A percentile compares a stretch with the other conserved stretches of the same genome.
phyloP scores from a whole-genome alignment of 257 asterid species.

The Solanum chilense region DNA sequence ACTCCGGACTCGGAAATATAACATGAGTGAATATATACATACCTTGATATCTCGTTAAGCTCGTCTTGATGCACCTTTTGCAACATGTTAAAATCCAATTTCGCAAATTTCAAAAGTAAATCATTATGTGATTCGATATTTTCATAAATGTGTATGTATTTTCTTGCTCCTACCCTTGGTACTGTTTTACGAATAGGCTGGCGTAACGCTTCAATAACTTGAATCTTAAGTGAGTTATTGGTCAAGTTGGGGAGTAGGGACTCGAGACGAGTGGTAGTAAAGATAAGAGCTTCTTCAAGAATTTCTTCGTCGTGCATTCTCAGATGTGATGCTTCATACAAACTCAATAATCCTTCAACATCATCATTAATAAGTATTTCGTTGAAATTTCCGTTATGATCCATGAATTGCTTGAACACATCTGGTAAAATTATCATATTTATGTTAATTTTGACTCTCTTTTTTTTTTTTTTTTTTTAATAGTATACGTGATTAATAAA shows the following conservation, averaged over 20 bases:
- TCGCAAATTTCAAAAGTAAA: slow-evolving; percentile 3
- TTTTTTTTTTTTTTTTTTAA: fast-evolving
- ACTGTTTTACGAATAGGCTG: slow-evolving; percentile 8
- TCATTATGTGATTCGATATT: background rate
- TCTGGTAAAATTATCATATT: background rate
- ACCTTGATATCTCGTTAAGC: background rate
- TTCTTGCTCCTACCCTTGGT: slow-evolving; percentile 10
- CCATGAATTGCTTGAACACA: slow-evolving; percentile 13
- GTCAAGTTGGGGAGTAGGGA: background rate
- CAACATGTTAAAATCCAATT: slow-evolving; percentile 12
- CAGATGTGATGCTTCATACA: slow-evolving; percentile 21
- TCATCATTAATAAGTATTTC: background rate
- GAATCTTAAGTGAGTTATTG: background rate
- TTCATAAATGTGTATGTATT: slow-evolving; percentile 10
- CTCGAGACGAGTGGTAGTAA: slow-evolving; percentile 2
- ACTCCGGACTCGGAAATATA: background rate
- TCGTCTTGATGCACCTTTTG: slow-evolving; percentile 9
- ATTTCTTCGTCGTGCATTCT: slow-evolving; percentile 3
- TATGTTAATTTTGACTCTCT: too few relatives aligned
- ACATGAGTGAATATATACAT: background rate
- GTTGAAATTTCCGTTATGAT: background rate
- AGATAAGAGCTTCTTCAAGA: slow-evolving; percentile 11
- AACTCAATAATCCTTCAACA: slow-evolving; percentile 7
- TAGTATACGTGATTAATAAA: too few relatives aligned
- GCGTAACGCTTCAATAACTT: slow-evolving; percentile 3